A percentile compares a stretch with the other conserved stretches of the same genome.
Conservation (phyloP, 176 grass and related monocot genomes). For the Paspalum notatum region DNA sequence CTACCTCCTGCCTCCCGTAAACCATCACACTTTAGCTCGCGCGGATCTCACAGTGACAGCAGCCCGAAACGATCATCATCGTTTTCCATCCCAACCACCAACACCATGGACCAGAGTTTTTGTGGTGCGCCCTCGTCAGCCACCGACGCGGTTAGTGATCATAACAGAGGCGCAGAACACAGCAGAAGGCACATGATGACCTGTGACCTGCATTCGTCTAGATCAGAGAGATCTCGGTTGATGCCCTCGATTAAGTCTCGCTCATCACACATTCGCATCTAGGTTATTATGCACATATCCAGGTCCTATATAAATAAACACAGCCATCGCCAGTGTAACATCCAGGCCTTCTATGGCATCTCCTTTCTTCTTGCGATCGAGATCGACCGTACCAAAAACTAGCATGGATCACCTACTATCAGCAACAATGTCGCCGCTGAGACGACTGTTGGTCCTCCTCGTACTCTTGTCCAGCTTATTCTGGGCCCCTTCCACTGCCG, state of each 20-base stretch:
- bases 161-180: neutral
- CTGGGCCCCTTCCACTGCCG: neutral
- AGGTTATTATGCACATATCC: neutral
- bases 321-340: too few relatives aligned
- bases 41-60: neutral
- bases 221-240: neutral
- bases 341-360: too few relatives aligned
- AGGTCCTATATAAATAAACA: too few relatives aligned
- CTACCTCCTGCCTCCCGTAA: conserved; percentile 34
- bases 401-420: neutral
- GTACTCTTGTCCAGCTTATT: neutral
- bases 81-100: conserved; percentile 36
- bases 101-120: conserved; percentile 18
- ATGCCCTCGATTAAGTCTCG: too few relatives aligned
- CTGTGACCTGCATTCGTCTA: neutral
- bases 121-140: neutral
- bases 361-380: too few relatives aligned
- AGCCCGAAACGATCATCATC: neutral
- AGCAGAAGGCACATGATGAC: conserved; percentile 16
- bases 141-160: conserved; percentile 9
- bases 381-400: too few relatives aligned
- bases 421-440: conserved; percentile 28
- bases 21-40: neutral
- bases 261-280: neutral
- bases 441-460: conserved; percentile 5